Percentiles rank a stretch among this genome's conserved stretches.
Evolutionary conservation across 192 early-diverging fungal species (phyloP).

Genomic region (Entomortierella chlamydospora): DNA sequence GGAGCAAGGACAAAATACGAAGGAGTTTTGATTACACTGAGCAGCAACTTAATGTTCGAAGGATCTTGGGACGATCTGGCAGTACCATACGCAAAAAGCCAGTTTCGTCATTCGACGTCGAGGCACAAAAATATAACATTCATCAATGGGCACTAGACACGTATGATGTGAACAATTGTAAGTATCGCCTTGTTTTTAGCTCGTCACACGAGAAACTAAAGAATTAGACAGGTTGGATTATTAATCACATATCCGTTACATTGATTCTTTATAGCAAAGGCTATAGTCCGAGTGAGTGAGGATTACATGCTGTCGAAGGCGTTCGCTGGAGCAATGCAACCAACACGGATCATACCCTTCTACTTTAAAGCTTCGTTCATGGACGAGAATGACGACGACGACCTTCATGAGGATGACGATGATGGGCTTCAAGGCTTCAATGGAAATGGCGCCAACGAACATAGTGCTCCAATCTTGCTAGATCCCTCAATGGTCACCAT

Average conservation of each 20-base stretch:
- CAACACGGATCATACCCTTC: conserved; percentile 68
- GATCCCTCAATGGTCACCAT: conserved; percentile 58
- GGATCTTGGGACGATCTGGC: background rate
- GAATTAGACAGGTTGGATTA: too few species aligned
- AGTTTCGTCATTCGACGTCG: conserved; percentile 34
- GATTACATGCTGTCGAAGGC: conserved; percentile 69
- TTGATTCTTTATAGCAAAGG: conserved; percentile 26
- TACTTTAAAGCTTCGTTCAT: conserved; percentile 62
- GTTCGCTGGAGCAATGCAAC: conserved; percentile 66
- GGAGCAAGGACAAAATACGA: background rate
- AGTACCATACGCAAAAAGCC: background rate
- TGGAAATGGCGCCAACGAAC: conserved; percentile 3
- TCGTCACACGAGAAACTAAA: too few species aligned
- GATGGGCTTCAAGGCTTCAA: background rate
- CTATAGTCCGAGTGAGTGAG: conserved; percentile 42
- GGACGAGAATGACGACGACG: conserved; percentile 49
- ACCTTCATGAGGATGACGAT: conserved; percentile 30
- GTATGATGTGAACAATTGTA: conserved; percentile 33
- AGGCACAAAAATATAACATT: conserved; percentile 28
- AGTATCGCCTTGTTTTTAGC: background rate
- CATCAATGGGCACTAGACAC: conserved; percentile 43
- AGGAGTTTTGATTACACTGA: conserved; percentile 32
- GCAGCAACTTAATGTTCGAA: conserved; percentile 11
- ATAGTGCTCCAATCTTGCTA: background rate
- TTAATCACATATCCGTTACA: background rate